Conservation (phyloP, 1,284 basidiomycete genomes). For the Marasmius fiardii region DNA sequence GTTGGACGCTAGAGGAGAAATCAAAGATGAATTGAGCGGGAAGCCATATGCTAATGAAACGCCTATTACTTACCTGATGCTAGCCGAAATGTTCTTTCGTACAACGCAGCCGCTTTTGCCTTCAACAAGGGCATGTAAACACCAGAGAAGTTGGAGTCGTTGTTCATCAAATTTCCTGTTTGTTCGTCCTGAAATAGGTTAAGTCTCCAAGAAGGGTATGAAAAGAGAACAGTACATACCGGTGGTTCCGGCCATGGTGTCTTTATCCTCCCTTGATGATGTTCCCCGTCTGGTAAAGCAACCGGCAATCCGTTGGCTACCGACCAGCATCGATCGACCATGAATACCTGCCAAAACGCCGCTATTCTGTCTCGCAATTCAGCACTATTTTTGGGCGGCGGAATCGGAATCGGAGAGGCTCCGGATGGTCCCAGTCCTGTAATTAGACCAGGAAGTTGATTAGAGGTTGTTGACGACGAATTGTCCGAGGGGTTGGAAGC, state of each 20-base stretch:
- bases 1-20: slow-evolving; percentile 17
- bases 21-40: slow-evolving; percentile 9
- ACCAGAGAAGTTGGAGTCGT: slow-evolving; percentile 18
- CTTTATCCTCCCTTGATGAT: slow-evolving; percentile 43
- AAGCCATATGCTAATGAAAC: slow-evolving; percentile 7
- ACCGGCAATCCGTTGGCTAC: slow-evolving; percentile 50
- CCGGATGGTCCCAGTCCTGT: slow-evolving; percentile 5
- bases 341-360: slow-evolving; percentile 60
- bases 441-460: slow-evolving; percentile 1
- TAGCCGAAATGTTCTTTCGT: slow-evolving; percentile 46
- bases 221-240: slow-evolving; percentile 9
- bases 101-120: slow-evolving; percentile 45
- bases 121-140: slow-evolving; percentile 34
- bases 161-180: slow-evolving; percentile 4
- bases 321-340: slow-evolving; percentile 57
- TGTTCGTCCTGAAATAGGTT: background rate
- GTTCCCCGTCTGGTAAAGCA: slow-evolving; percentile 49
- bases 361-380: slow-evolving; percentile 47
- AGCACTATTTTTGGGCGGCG: slow-evolving; percentile 33
- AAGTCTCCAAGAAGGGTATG: background rate
- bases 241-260: slow-evolving; percentile 46
- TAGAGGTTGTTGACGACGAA: background rate
- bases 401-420: slow-evolving; percentile 29
- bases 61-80: slow-evolving; percentile 32
- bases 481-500: background rate